These are phyloP conservation scores for Ophiostoma sp. DNA, from an alignment of 2,329 filamentous ascomycete species.

Conservation along the genomic window DNA sequence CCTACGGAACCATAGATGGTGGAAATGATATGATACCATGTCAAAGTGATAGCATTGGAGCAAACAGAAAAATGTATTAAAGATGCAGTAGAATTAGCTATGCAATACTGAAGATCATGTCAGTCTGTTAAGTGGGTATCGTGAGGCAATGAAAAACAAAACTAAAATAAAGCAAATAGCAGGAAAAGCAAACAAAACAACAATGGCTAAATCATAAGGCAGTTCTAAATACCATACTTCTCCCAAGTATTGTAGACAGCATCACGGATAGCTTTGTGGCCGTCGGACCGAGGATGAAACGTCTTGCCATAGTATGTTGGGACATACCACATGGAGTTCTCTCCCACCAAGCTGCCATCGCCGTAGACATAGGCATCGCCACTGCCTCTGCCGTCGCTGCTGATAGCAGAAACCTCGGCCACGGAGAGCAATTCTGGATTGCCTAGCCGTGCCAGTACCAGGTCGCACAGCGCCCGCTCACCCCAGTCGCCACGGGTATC, in stretches of 20 bases:
- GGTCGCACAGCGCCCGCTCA: background rate
- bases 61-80: background rate
- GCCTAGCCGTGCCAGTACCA: background rate
- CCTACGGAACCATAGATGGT: background rate
- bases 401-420: background rate
- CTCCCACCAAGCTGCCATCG: background rate
- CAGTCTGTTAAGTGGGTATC: background rate
- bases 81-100: background rate
- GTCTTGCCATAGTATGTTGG: slow-evolving; percentile 27
- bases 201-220: background rate
- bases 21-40: background rate
- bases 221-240: slow-evolving; percentile 20
- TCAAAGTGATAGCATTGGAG: background rate
- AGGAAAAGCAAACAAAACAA: background rate
- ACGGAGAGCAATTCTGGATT: background rate
- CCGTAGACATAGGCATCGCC: background rate
- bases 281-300: slow-evolving; percentile 34
- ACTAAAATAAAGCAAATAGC: background rate
- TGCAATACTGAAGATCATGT: background rate
- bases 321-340: slow-evolving; percentile 40
- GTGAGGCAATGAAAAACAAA: background rate
- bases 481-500: background rate
- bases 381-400: background rate
- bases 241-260: slow-evolving; percentile 35
- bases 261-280: slow-evolving; percentile 37